phyloP scores from a whole-genome alignment of 2,329 filamentous ascomycete species.

The Aspergillus persii region DNA sequence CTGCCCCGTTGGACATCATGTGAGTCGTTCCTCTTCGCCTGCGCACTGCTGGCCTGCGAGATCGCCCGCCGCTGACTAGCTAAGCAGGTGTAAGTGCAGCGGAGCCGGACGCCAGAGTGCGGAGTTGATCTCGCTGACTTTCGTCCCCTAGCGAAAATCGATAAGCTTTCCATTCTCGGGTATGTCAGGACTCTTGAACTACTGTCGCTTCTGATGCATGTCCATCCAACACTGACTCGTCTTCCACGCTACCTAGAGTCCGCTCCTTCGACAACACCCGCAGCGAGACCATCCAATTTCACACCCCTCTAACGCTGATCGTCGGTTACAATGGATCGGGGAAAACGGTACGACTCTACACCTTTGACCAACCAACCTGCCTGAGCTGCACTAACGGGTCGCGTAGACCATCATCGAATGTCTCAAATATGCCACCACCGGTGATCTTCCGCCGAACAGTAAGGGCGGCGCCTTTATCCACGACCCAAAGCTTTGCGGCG shows the following conservation, averaged over 20 bases:
- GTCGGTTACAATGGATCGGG: slow-evolving; percentile 97
- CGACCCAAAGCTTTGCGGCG: slow-evolving; percentile 86
- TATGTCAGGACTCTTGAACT: slow-evolving; percentile 26
- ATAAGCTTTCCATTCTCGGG: slow-evolving; percentile 84
- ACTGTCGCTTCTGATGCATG: too few relatives aligned
- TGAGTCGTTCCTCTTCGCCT: slow-evolving; percentile 1
- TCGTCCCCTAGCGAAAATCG: slow-evolving; percentile 66
- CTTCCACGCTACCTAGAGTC: slow-evolving; percentile 46
- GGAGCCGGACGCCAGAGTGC: not conserved
- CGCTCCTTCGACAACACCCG: slow-evolving; percentile 80
- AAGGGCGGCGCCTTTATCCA: slow-evolving; percentile 90
- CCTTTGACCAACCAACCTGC: not conserved
- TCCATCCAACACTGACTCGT: not conserved
- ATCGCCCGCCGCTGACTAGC: slow-evolving; percentile 6
- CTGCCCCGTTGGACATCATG: slow-evolving; percentile 1
- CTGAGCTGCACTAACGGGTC: slow-evolving; percentile 5
- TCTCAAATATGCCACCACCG: slow-evolving; percentile 96
- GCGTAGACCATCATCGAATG: slow-evolving; percentile 88
- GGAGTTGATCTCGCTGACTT: slow-evolving; percentile 2
- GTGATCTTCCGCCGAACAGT: slow-evolving; percentile 87
- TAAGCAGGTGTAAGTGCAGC: slow-evolving; percentile 32
- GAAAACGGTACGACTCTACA: slow-evolving; percentile 63
- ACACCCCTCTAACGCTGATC: slow-evolving; percentile 88
- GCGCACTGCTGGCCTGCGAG: not conserved
- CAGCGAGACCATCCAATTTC: slow-evolving; percentile 79